Evolutionary conservation across 495 filamentous ascomycete genomes (phyloP), one percentile per base, ranked within the genome.

Genomic region (Aspergillus kassunensis): DNA sequence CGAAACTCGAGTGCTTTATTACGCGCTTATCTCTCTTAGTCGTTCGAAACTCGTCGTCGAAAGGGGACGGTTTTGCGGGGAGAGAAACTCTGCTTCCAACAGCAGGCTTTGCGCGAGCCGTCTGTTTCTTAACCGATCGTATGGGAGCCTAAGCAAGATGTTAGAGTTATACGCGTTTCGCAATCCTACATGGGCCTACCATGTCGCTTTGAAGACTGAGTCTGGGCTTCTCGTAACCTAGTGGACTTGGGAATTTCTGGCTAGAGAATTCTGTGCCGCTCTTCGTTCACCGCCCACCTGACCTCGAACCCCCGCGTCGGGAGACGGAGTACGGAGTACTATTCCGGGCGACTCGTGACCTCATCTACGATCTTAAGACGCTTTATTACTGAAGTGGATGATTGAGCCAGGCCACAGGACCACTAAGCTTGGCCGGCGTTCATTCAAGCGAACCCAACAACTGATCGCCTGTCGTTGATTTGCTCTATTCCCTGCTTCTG

Each of bases 1-100:
- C 69, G 62, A 96, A 87, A 23, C 81, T 64, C 4, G 85, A 81
- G 72, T 86, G 87, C 59, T 89, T 91, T 60, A 91, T 86, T 24
- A 68, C 63, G 10, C 82, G 87, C 68, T 90, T 93, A 70, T 90
- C 86, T 60, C 78, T 82, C 66, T 95, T 96, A 45, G 77, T 76
- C 55, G 78, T 80, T 45, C 79, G 73, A 65, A 87, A 86, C 5
- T 72, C 70, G 56, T 74, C 66, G 44, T 61, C 50, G 42, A 74
- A 69, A 21, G 61, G 48, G 36, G 52, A 51, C 13, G 64, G 51
- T 37, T 64, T 65, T 51, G 58, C 46, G 4, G 65, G 55, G 11
- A 58, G 49, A 7, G 57, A 44, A 23, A 57, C 60, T 45, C 59
- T 55, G 56, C 55, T 60, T 27, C 65, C 68, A 24, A 55, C 49